A percentile compares a stretch with the other conserved stretches of the same genome.
phyloP scores from a whole-genome alignment of 768 basidiomycete genomes.

The Artomyces pyxidatus region DNA sequence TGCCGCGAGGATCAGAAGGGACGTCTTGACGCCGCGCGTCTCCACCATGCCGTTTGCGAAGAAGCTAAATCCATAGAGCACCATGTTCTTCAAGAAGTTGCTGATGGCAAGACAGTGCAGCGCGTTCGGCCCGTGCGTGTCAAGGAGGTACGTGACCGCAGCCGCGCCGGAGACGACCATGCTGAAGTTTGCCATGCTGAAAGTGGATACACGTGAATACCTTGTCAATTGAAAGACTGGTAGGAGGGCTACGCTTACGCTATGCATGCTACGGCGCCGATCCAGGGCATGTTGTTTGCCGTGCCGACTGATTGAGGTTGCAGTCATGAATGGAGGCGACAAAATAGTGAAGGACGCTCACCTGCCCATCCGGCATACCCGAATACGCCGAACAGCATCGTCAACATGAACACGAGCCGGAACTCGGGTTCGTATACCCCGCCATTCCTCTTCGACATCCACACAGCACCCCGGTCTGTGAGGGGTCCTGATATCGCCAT shows the following conservation, averaged over 20 bases:
- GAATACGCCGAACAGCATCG: slow-evolving; percentile 36
- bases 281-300: slow-evolving; percentile 36
- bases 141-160: slow-evolving; percentile 37
- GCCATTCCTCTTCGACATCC: slow-evolving; percentile 35
- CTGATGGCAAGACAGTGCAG: slow-evolving; percentile 33
- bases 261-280: slow-evolving; percentile 33
- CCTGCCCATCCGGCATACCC: slow-evolving; percentile 41
- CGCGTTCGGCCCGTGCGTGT: slow-evolving; percentile 34
- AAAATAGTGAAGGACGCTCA: slow-evolving; percentile 5
- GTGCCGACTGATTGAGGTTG: slow-evolving; percentile 25
- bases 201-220: too few relatives aligned
- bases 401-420: slow-evolving; percentile 32
- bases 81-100: slow-evolving; percentile 38
- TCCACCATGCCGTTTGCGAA: slow-evolving; percentile 36
- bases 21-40: slow-evolving; percentile 29
- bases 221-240: too few relatives aligned
- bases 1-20: slow-evolving; percentile 32
- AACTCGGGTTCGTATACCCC: slow-evolving; percentile 42
- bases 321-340: not conserved
- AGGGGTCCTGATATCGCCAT: slow-evolving; percentile 30
- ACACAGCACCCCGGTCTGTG: slow-evolving; percentile 35
- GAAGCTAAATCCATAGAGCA: slow-evolving; percentile 37
- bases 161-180: slow-evolving; percentile 35
- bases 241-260: slow-evolving; percentile 7
- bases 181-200: slow-evolving; percentile 35